Evolutionary conservation across 345 rosid genomes (phyloP), one percentile per base, ranked within the genome.

Genomic region (Lepidium didymum): DNA sequence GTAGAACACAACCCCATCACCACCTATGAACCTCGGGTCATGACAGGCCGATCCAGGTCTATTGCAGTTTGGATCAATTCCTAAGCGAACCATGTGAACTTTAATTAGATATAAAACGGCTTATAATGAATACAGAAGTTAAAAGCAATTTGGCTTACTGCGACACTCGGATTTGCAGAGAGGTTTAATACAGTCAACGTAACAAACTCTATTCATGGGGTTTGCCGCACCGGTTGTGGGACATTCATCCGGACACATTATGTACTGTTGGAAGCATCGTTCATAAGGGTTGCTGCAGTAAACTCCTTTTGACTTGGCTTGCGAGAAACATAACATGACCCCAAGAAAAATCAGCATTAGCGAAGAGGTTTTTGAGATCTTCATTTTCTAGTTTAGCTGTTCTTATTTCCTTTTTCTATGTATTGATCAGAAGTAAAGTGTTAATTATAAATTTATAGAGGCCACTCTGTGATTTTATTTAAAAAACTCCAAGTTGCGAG

Each of bases 21-120:
- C 86, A 57, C 83, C 80, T 7, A 82, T 81, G 55, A 84, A 84
- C 36, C 83, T 77, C 7, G 83, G 83, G 51, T 84, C 81, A 25
- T 63, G 43, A 59, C 84, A 84, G 3, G 81, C 86, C 13, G 88
- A 61, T 55, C 83, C 89, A 23, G 83, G 83, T 46, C 58, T 73
- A 45, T 80, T 47, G 38, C 80, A 78, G 67, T 79, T 76, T 7
- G 81, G 79, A 19, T 36, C 12, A 23, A 37, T 18, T 19, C 36
- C 37, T 49, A 38, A 13, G 13, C 18, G 6, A 36, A n/a, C 19
- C 59, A 10, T 18, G 14, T 37, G 56, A n/a, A n/a, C n/a, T n/a
- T n/a, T n/a, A n/a, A n/a, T n/a, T n/a, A n/a, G n/a, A n/a, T n/a
- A n/a, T n/a, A n/a, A 23, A 5, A 21, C 23, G 23, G 23, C 23